phyloP scores from a whole-genome alignment of 495 filamentous ascomycete genomes.

The Aspergillus homomorphus region DNA sequence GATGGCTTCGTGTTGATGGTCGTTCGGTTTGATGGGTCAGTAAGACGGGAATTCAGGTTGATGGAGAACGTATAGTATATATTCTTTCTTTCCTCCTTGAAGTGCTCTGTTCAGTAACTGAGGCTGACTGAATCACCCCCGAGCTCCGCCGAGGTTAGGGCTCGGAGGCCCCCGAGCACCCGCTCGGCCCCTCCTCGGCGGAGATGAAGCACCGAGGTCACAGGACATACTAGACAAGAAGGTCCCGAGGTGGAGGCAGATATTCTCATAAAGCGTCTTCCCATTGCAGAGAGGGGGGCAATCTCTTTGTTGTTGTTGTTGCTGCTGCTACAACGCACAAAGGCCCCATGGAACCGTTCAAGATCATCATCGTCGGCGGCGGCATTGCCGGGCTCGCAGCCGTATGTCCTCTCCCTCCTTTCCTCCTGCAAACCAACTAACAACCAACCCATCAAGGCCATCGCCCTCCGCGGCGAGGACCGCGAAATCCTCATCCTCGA shows the following conservation, averaged over 20 bases:
- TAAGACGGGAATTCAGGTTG: no score
- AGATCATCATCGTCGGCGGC: conserved; percentile 17
- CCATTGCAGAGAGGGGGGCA: no score
- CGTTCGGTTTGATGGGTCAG: no score
- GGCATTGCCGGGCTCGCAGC: conserved; percentile 16
- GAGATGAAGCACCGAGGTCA: no score
- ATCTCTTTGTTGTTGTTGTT: no score
- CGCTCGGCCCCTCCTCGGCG: no score
- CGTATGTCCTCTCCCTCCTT: not conserved
- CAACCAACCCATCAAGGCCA: conserved; percentile 16
- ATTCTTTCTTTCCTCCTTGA: no score
- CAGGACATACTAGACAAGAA: no score
- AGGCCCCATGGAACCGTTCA: not conserved
- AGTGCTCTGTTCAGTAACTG: no score
- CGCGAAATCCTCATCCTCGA: conserved; percentile 26
- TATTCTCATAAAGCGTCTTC: no score
- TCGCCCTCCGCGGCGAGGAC: conserved; percentile 18
- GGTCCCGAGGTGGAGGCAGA: no score
- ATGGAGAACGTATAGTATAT: no score
- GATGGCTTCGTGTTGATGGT: not conserved
- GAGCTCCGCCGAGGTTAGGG: not conserved
- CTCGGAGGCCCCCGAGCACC: not conserved
- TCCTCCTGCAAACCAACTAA: not conserved
- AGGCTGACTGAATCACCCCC: not conserved
- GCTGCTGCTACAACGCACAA: not conserved